Conservation (phyloP, 2,329 filamentous ascomycete genomes). For the Lasiodiplodia theobromae region DNA sequence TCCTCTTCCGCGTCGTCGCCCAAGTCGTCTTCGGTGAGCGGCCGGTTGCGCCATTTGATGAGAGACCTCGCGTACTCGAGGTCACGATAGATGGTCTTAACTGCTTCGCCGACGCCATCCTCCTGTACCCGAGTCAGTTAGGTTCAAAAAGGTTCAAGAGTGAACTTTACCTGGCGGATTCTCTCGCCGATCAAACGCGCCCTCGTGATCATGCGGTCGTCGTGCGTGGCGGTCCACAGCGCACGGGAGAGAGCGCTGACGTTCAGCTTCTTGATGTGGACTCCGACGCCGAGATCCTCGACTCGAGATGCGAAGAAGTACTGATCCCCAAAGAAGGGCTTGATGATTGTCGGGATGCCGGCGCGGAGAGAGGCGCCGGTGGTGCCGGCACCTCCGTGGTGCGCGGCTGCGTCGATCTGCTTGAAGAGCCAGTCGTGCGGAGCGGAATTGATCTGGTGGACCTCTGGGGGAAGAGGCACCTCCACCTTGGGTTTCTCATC, state of each 20-base stretch:
- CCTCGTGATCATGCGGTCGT: slow-evolving; percentile 88
- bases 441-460: slow-evolving; percentile 86
- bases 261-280: slow-evolving; percentile 88
- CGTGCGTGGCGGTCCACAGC: slow-evolving; percentile 89
- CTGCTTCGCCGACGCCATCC: slow-evolving; percentile 86
- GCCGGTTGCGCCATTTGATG: slow-evolving; percentile 61
- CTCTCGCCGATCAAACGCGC: slow-evolving; percentile 82
- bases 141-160: slow-evolving; percentile 33
- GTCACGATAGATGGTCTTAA: slow-evolving; percentile 92
- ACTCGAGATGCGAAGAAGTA: slow-evolving; percentile 93
- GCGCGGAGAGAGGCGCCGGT: slow-evolving; percentile 92
- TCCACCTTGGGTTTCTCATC: slow-evolving; percentile 48
- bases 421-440: slow-evolving; percentile 97
- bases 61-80: slow-evolving; percentile 89
- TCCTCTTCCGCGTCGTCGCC: slow-evolving; percentile 76
- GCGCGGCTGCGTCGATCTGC: slow-evolving; percentile 91
- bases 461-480: slow-evolving; percentile 76
- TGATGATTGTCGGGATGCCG: slow-evolving; percentile 91
- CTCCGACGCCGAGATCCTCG: slow-evolving; percentile 91
- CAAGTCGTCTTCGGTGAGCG: slow-evolving; percentile 7
- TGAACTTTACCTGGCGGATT: slow-evolving; percentile 77
- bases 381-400: slow-evolving; percentile 94
- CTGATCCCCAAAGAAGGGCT: slow-evolving; percentile 97
- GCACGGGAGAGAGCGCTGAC: slow-evolving; percentile 84
- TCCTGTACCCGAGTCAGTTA: slow-evolving; percentile 63